A percentile compares a stretch with the other conserved stretches of the same genome.
phyloP scores from a whole-genome alignment of 345 rosid species.

The Capsella bursapastoris region DNA sequence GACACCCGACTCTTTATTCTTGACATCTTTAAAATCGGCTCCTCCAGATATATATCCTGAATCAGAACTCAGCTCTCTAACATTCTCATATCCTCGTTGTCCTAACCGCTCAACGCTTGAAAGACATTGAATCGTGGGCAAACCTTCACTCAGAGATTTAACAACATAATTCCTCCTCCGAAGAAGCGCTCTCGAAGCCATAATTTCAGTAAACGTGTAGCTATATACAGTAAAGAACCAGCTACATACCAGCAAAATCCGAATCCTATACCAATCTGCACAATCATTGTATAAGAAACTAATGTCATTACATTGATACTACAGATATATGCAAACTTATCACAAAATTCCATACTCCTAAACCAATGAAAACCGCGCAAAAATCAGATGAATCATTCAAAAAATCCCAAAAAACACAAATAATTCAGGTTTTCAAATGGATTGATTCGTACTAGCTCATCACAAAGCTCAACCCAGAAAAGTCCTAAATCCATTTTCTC shows the following conservation, averaged over 20 bases:
- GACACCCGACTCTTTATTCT: conserved; percentile 31
- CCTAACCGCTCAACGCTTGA: conserved; percentile 49
- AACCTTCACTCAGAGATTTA: conserved; percentile 45
- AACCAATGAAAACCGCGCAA: not conserved
- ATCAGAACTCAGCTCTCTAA: conserved; percentile 35
- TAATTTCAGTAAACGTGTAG: conserved; percentile 30
- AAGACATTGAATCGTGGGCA: conserved; percentile 46
- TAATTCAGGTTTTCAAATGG: not conserved
- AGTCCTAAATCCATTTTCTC: not conserved
- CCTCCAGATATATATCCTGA: conserved; percentile 32
- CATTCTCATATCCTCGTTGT: conserved; percentile 34
- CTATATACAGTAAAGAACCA: conserved; percentile 31
- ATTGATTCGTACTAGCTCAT: not conserved
- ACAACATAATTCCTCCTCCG: conserved; percentile 55
- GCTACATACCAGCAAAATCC: conserved; percentile 34
- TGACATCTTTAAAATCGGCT: conserved; percentile 42
- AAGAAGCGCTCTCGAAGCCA: conserved; percentile 77
- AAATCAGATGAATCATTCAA: not conserved
- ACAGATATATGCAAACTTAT: not conserved
- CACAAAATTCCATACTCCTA: not conserved
- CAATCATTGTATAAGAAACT: conserved; percentile 6
- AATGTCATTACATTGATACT: conserved; percentile 4
- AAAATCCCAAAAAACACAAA: not conserved
- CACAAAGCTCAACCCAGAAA: not conserved
- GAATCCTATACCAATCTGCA: conserved; percentile 38